phyloP scores from a whole-genome alignment of 2,329 filamentous ascomycete genomes.

The Trichoderma guizhouense region DNA sequence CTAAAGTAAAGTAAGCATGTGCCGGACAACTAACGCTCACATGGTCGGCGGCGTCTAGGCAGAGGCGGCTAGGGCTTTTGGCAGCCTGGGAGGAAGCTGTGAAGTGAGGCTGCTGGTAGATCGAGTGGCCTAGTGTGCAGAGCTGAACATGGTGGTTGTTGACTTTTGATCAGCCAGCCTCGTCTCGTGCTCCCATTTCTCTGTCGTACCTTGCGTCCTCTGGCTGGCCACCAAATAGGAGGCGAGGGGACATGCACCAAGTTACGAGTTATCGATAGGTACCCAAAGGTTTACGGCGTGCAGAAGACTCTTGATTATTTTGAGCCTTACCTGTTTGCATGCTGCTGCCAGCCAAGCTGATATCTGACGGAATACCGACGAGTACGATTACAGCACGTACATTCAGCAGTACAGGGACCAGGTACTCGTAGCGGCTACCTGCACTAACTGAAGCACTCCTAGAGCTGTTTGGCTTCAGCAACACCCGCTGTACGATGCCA shows the following conservation, averaged over 20 bases:
- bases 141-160: neutral
- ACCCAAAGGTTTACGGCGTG: neutral
- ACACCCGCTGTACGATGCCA: neutral
- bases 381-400: neutral
- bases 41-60: neutral
- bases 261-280: neutral
- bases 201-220: neutral
- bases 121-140: neutral
- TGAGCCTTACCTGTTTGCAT: neutral
- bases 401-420: neutral
- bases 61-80: neutral
- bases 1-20: neutral
- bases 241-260: neutral
- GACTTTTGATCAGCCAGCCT: neutral
- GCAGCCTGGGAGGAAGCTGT: neutral
- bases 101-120: neutral
- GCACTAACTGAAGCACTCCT: neutral
- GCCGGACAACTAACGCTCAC: conserved; percentile 1
- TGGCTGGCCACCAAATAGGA: neutral
- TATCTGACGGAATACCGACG: neutral
- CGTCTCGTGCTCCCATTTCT: conserved; percentile 5
- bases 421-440: neutral
- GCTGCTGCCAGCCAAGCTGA: neutral
- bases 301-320: neutral
- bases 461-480: neutral